phyloP scores from a whole-genome alignment of 2,329 filamentous ascomycete species.

The Samsoniella hepiali region DNA sequence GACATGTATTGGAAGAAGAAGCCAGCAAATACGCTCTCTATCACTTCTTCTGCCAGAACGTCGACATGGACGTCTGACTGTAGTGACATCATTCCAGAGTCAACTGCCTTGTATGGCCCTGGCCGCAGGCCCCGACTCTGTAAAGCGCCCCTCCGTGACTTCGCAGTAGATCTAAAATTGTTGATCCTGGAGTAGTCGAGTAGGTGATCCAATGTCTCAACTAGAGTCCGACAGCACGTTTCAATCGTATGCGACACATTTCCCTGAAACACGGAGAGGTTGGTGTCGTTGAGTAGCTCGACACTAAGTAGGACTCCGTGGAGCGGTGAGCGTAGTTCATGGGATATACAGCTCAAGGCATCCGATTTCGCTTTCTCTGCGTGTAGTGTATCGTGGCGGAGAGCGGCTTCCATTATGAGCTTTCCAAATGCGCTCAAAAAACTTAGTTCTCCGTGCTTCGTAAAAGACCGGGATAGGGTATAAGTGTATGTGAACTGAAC shows the following conservation, averaged over 20 bases:
- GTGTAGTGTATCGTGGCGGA: slow-evolving; percentile 37
- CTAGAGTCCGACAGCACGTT: slow-evolving; percentile 45
- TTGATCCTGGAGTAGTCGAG: slow-evolving; percentile 44
- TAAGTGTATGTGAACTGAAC: too few relatives aligned
- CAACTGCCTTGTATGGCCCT: too few relatives aligned
- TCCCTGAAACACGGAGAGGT: slow-evolving; percentile 40
- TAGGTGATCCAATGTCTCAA: slow-evolving; percentile 49
- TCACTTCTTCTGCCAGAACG: slow-evolving; percentile 36
- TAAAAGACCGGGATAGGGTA: too few relatives aligned
- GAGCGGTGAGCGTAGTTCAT: slow-evolving; percentile 58
- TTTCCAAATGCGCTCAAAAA: slow-evolving; percentile 51
- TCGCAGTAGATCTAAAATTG: slow-evolving; percentile 25
- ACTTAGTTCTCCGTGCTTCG: slow-evolving; percentile 42
- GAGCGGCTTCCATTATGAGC: slow-evolving; percentile 55
- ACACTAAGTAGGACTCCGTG: slow-evolving; percentile 57
- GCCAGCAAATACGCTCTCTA: slow-evolving; percentile 37
- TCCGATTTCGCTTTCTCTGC: slow-evolving; percentile 51
- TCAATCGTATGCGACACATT: slow-evolving; percentile 44
- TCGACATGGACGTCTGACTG: slow-evolving; percentile 25
- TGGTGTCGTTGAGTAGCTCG: slow-evolving; percentile 51
- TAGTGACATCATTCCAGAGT: too few relatives aligned
- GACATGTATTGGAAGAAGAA: slow-evolving; percentile 33
- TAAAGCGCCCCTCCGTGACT: neutral
- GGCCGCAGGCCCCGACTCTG: neutral
- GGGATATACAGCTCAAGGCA: slow-evolving; percentile 57